A percentile compares a stretch with the other conserved stretches of the same genome.
Evolutionary conservation across 495 filamentous ascomycete genomes (phyloP).

Genomic region (Annulohypoxylon bovei): DNA sequence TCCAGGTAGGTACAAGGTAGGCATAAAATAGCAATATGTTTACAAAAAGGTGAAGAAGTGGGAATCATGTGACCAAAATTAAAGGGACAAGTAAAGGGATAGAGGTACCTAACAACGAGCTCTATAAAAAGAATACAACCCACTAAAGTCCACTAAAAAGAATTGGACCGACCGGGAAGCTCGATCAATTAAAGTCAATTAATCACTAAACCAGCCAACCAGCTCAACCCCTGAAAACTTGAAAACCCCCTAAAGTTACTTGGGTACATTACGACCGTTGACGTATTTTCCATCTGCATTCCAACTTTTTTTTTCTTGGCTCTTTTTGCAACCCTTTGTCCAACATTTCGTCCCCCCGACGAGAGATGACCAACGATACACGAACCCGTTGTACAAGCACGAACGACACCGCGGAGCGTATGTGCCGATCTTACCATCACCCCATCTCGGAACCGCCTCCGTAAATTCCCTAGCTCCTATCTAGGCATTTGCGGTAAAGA

Average conservation of each 20-base stretch:
- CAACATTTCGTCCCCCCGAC: constrained; percentile 6
- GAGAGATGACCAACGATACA: not conserved
- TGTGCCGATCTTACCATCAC: constrained; percentile 4
- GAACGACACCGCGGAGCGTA: not conserved
- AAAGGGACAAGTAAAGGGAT: not conserved
- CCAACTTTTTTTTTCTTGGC: constrained; percentile 12
- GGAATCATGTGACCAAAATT: constrained; percentile 3
- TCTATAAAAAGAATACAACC: constrained; percentile 4
- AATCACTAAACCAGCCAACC: too few species aligned
- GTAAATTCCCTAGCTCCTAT: not conserved
- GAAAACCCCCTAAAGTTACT: constrained; percentile 32
- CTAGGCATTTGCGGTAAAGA: not conserved
- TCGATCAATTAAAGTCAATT: constrained; percentile 13
- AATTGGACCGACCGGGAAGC: constrained; percentile 5
- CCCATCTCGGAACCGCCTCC: constrained; percentile 1
- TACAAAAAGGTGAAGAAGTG: not conserved
- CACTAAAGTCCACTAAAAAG: constrained; percentile 26
- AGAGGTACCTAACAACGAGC: not conserved
- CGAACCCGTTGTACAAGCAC: not conserved
- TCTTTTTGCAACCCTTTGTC: not conserved
- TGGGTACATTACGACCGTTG: constrained; percentile 12
- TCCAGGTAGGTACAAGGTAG: not conserved
- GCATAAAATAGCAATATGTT: not conserved
- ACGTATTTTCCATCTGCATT: constrained; percentile 8
- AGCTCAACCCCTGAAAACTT: constrained; percentile 18